Percentiles rank a stretch among this genome's conserved stretches.
Conservation (phyloP, 2,329 filamentous ascomycete species). For the Tolypocladium paradoxum region DNA sequence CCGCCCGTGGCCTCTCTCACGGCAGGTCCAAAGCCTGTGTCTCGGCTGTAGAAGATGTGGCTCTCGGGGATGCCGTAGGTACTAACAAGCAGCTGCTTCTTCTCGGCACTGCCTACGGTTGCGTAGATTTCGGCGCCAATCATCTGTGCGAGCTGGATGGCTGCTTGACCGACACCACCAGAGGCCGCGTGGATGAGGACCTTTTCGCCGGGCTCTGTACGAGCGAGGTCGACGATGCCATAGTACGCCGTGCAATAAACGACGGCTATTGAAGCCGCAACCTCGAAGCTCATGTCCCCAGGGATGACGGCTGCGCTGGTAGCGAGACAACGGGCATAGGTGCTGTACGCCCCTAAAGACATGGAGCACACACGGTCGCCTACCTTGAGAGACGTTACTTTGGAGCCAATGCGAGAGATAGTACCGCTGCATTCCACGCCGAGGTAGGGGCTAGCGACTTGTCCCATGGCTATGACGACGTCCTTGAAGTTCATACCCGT, state of each 20-base stretch:
- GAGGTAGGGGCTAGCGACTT: slow-evolving; percentile 20
- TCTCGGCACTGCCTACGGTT: slow-evolving; percentile 27
- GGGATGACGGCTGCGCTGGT: slow-evolving; percentile 27
- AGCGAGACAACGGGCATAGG: slow-evolving; percentile 19
- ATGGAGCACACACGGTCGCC: slow-evolving; percentile 64
- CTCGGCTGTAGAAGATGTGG: slow-evolving; percentile 16
- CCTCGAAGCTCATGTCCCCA: slow-evolving; percentile 21
- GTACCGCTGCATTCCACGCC: slow-evolving; percentile 30
- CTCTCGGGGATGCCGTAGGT: slow-evolving; percentile 25
- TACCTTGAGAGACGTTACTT: slow-evolving; percentile 47
- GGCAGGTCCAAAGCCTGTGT: slow-evolving; percentile 11
- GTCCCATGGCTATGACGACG: slow-evolving; percentile 30
- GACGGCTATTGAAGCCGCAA: slow-evolving; percentile 28
- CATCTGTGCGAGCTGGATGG: slow-evolving; percentile 26
- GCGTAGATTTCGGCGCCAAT: slow-evolving; percentile 29
- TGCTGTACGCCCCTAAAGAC: slow-evolving; percentile 23
- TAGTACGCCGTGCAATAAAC: slow-evolving; percentile 31
- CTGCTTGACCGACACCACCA: slow-evolving; percentile 28
- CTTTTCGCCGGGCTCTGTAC: slow-evolving; percentile 24
- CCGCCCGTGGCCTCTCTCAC: slow-evolving; percentile 22
- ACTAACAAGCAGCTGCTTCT: slow-evolving; percentile 24
- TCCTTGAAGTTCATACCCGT: slow-evolving; percentile 37
- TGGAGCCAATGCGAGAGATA: slow-evolving; percentile 41
- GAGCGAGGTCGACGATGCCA: slow-evolving; percentile 25
- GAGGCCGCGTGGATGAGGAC: slow-evolving; percentile 29